Conservation (phyloP, 2,329 filamentous ascomycete species). For the Aspergillus pseudoglaucus region DNA sequence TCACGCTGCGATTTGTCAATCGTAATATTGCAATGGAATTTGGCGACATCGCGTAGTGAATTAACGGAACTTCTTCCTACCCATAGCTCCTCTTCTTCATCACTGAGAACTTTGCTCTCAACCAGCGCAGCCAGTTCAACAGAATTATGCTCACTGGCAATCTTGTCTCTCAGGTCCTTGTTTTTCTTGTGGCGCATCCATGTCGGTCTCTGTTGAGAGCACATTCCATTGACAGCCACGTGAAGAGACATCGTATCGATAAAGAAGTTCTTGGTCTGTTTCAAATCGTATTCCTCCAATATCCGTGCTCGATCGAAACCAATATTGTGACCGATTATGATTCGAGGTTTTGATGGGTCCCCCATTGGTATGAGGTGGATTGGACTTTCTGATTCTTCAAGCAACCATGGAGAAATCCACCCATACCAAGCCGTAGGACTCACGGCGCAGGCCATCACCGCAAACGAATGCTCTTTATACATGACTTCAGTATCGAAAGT, state of each 20-base stretch:
- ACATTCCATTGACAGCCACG: constrained; percentile 98
- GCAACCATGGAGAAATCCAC: constrained; percentile 92
- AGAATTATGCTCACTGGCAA: constrained; percentile 64
- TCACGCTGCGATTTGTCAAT: constrained; percentile 87
- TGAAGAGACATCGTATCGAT: constrained; percentile 98
- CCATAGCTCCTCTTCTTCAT: constrained; percentile 94
- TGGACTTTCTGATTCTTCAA: constrained; percentile 71
- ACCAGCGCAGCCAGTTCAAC: constrained; percentile 66
- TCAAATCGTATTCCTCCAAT: constrained; percentile 78
- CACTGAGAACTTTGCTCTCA: constrained; percentile 57
- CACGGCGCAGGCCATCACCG: constrained; percentile 93
- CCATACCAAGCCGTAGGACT: constrained; percentile 91
- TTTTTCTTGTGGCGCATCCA: constrained; percentile 98
- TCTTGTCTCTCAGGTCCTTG: constrained; percentile 72
- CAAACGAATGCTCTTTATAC: constrained; percentile 87
- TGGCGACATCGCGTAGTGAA: constrained; percentile 87
- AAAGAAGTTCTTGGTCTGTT: constrained; percentile 78
- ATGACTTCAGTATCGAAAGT: constrained; percentile 96
- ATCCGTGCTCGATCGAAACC: constrained; percentile 89
- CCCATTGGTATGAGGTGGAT: constrained; percentile 83
- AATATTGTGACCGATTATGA: constrained; percentile 91
- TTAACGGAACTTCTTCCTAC: constrained; percentile 92
- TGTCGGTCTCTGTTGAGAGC: constrained; percentile 86
- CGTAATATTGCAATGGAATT: constrained; percentile 86
- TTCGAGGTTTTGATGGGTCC: constrained; percentile 62